A percentile compares a stretch with the other conserved stretches of the same genome.
Conservation (phyloP, 108 stramenopile species). For the Pseudonitzschia multiseries region DNA sequence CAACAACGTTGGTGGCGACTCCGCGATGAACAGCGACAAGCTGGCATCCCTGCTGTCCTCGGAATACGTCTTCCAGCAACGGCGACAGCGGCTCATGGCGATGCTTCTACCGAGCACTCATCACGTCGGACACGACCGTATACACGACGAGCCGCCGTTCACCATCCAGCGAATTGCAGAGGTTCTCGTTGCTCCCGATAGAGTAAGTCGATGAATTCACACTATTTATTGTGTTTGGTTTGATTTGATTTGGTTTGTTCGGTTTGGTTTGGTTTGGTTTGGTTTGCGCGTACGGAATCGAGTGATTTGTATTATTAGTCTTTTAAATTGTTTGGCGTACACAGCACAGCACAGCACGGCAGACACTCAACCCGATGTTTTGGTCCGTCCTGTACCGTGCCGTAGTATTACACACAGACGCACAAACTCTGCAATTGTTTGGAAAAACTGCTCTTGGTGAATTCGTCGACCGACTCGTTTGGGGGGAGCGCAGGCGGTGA, state of each 20-base stretch:
- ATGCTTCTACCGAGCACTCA: slow-evolving; percentile 19
- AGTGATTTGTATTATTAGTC: background rate
- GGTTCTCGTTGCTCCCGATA: slow-evolving; percentile 48
- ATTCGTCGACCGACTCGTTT: slow-evolving; percentile 45
- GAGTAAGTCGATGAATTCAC: slow-evolving; percentile 23
- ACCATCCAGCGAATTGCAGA: slow-evolving; percentile 63
- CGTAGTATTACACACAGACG: slow-evolving; percentile 57
- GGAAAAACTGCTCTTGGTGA: slow-evolving; percentile 58
- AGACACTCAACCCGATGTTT: background rate
- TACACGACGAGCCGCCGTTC: slow-evolving; percentile 42
- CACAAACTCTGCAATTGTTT: slow-evolving; percentile 67
- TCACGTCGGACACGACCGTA: background rate
- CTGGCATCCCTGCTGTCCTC: slow-evolving; percentile 20
- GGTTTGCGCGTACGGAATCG: background rate
- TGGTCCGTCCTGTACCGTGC: background rate
- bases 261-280: background rate
- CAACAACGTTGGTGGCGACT: slow-evolving; percentile 7
- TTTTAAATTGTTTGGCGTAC: too few species aligned
- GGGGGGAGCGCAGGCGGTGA: slow-evolving; percentile 53
- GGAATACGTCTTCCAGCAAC: slow-evolving; percentile 41
- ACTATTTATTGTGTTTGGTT: background rate
- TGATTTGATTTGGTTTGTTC: background rate
- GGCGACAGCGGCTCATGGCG: slow-evolving; percentile 36
- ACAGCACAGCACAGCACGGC: background rate
- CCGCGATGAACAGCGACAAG: slow-evolving; percentile 10